Conservation (phyloP, 1,284 basidiomycete genomes). For the Phylloporus sp. region DNA sequence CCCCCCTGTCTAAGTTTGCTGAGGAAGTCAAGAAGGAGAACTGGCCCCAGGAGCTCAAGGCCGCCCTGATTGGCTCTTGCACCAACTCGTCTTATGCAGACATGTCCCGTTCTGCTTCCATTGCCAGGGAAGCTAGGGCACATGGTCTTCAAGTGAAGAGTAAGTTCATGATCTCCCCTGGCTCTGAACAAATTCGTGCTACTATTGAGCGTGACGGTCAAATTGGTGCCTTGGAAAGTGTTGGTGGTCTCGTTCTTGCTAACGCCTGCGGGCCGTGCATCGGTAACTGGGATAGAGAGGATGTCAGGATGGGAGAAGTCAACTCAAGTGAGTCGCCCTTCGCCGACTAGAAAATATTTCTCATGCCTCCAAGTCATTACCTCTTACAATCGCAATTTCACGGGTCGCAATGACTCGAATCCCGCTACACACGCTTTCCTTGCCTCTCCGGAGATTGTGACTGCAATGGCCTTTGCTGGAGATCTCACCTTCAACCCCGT, state of each 20-base stretch:
- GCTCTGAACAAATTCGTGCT: constrained; percentile 97
- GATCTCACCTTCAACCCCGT: constrained; percentile 96
- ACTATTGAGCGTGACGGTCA: constrained; percentile 97
- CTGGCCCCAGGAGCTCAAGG: constrained; percentile 98
- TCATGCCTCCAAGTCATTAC: constrained; percentile 79
- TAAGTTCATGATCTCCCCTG: constrained; percentile 97
- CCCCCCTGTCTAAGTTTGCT: constrained; percentile 96
- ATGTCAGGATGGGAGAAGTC: constrained; percentile 95
- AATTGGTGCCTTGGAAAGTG: constrained; percentile 86
- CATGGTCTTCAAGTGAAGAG: constrained; percentile 93
- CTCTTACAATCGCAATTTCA: constrained; percentile 99
- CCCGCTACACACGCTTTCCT: constrained; percentile 99
- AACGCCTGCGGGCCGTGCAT: constrained; percentile 99
- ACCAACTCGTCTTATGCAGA: constrained; percentile 99
- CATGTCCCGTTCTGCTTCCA: constrained; percentile 97
- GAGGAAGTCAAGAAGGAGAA: constrained; percentile 92
- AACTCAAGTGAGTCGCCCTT: constrained; percentile 82
- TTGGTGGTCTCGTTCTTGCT: constrained; percentile 93
- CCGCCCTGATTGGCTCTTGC: constrained; percentile 98
- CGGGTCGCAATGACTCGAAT: constrained; percentile 99
- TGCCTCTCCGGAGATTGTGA: constrained; percentile 97
- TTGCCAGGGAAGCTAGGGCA: constrained; percentile 86
- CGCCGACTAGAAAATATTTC: constrained; percentile 7
- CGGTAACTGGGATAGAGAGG: constrained; percentile 97
- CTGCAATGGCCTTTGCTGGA: constrained; percentile 96